Evolutionary conservation across 345 rosid genomes (phyloP), one percentile per base, ranked within the genome.

Genomic region (Arabis hirsuta): DNA sequence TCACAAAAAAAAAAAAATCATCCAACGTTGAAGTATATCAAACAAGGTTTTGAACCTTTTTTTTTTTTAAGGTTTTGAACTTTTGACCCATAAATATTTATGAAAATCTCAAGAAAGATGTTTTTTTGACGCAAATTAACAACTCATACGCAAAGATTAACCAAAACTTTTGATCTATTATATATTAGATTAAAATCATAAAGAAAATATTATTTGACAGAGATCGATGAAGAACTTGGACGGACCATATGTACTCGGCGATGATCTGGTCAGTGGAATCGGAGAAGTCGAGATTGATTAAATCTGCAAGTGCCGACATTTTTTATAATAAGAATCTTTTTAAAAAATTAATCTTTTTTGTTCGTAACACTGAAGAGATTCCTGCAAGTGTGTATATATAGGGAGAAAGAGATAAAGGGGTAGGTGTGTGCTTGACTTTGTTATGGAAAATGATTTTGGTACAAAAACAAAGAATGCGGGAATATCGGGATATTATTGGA

Each of bases 181-280:
- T 22, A 22, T 22, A 12, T 29, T n/a, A 34, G 22, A 16, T 46
- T 4, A 46, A 46, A 9, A 38, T 8, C 2, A 36, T 47, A 36
- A 50, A 20, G 46, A 32, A 65, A 3, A 22, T n/a, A 19, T 31
- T 11, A 22, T 53, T 14, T 13, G 48, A 74, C 7, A 50, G 22
- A 65, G 19, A 31, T 12, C 19, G 6, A 13, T 39, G 10, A 19
- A 10, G 2, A 13, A 1, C 22, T 26, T 53, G n/a, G 7, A 22
- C 46, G 9, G 20, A 90, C 97, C 96, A 91, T 51, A 89, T 76
- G 73, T 91, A 91, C 67, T 91, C 97, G 39, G 97, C 96, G 39
- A 89, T 84, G 83, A 91, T 80, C 69, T 89, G 83, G 9, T 86
- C 82, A 2, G 90, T 79, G 55, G 86, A 29, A 0, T 83, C 86